phyloP scores from a whole-genome alignment of 306 rosid genomes.

The Cicer bijugum region DNA sequence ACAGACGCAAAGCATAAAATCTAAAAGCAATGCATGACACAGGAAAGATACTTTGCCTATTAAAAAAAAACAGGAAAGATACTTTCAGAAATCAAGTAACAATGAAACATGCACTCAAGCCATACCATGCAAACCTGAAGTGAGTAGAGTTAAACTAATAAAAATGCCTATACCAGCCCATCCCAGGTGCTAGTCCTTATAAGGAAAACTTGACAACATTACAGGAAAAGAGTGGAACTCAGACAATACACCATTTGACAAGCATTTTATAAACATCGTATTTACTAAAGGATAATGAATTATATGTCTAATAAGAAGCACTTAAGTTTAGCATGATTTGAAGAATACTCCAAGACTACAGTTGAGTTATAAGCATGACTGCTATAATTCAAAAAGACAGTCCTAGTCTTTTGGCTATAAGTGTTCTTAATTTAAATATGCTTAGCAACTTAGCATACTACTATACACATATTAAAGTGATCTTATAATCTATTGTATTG shows the following conservation, averaged over 20 bases:
- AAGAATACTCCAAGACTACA: slow-evolving; percentile 24
- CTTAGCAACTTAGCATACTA: slow-evolving; percentile 19
- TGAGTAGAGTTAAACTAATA: slow-evolving; percentile 13
- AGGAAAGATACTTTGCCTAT: background rate
- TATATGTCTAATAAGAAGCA: background rate
- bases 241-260: slow-evolving; percentile 20
- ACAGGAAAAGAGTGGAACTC: background rate
- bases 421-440: slow-evolving; percentile 13
- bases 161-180: slow-evolving; percentile 25
- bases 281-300: slow-evolving; percentile 25
- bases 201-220: slow-evolving; percentile 18
- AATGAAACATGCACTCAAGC: slow-evolving; percentile 27
- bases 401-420: background rate
- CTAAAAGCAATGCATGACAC: background rate
- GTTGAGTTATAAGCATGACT: slow-evolving; percentile 15
- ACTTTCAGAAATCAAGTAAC: slow-evolving; percentile 23
- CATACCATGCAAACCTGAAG: slow-evolving; percentile 14
- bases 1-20: slow-evolving; percentile 31
- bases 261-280: slow-evolving; percentile 7
- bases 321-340: slow-evolving; percentile 8
- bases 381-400: slow-evolving; percentile 2
- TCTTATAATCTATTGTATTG: slow-evolving; percentile 22
- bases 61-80: background rate
- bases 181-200: slow-evolving; percentile 6
- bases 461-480: background rate